Evolutionary conservation across 1,284 basidiomycete species (phyloP), one percentile per base, ranked within the genome.

Genomic region (Mycena citricolor): DNA sequence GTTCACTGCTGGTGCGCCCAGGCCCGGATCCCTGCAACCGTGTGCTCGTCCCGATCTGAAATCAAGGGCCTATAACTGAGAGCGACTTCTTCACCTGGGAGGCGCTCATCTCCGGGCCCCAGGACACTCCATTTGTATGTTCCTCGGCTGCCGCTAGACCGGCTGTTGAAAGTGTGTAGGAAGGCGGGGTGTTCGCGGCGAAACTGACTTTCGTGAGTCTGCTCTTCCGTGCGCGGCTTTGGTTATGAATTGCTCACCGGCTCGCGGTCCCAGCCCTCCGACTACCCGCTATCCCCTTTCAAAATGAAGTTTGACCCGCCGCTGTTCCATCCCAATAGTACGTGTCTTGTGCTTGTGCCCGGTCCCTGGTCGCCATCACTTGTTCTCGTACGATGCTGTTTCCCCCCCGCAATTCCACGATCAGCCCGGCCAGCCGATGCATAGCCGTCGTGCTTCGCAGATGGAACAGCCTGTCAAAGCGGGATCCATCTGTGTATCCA

Each of bases 281-380:
- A 97, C 63, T 97, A 97, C 66, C 94, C 94, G 25, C 71, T 97
- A 59, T 94, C 90, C 40, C 94, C 94, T 22, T 97, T 97, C 82
- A 95, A 92, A 68, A 98, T 99, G 95, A 90, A 83, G 58, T 99
- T 98, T 61, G 94, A 97, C 39, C 95, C 95, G 8, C 94, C 97
- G 4, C 66, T 99, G 48, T 90, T 99, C 66, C 97, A 99, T 66
- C 97, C 97, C 12, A 99, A 99, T 65, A 89, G 94, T 95, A 60
- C 67, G 87, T 47, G 38, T 31, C 35, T 28, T 44, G 7, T 29
- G n/a, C 26, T n/a, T n/a, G n/a, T n/a, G n/a, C n/a, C n/a, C n/a
- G n/a, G n/a, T n/a, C n/a, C n/a, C n/a, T n/a, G n/a, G n/a, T n/a
- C n/a, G n/a, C n/a, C n/a, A n/a, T n/a, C n/a, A n/a, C n/a, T n/a